These are phyloP conservation scores for Ascochyta viciae-villosae DNA, from an alignment of 2,329 filamentous ascomycete species.

Conservation along the genomic window DNA sequence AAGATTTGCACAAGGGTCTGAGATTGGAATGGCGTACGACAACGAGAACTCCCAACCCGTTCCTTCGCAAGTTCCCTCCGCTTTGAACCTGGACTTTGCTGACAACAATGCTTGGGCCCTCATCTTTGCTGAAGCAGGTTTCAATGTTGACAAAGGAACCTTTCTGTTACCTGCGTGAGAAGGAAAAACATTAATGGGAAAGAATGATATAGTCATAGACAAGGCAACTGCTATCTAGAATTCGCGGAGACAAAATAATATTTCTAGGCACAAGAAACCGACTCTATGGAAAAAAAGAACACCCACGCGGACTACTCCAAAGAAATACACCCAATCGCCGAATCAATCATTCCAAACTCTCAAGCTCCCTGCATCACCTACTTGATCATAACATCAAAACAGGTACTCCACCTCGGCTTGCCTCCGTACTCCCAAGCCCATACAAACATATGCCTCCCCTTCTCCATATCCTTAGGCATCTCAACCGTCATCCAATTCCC, in stretches of 20 bases:
- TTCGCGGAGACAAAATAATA: too few relatives aligned
- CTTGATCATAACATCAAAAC: slow-evolving; percentile 35
- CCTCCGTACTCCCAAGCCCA: slow-evolving; percentile 34
- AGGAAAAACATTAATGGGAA: background rate
- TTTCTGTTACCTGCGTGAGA: background rate
- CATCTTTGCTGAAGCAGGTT: slow-evolving; percentile 4
- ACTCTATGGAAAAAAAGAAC: too few relatives aligned
- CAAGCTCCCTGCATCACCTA: background rate
- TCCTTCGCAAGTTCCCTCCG: background rate
- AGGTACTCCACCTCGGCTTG: slow-evolving; percentile 29
- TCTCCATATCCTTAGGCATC: slow-evolving; percentile 32
- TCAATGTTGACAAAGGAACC: slow-evolving; percentile 5
- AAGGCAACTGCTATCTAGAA: too few relatives aligned
- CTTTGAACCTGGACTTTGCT: background rate
- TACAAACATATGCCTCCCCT: slow-evolving; percentile 39
- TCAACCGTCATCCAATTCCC: slow-evolving; percentile 36
- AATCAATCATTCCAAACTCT: too few relatives aligned
- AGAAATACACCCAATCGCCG: too few relatives aligned
- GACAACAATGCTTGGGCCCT: background rate
- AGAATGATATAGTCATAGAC: too few relatives aligned
- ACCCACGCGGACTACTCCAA: too few relatives aligned
- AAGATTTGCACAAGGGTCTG: background rate
- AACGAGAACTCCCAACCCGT: background rate
- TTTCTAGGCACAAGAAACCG: too few relatives aligned
- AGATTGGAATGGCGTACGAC: background rate